phyloP scores from a whole-genome alignment of 2,329 filamentous ascomycete species.

The Aspergillus caelatus region DNA sequence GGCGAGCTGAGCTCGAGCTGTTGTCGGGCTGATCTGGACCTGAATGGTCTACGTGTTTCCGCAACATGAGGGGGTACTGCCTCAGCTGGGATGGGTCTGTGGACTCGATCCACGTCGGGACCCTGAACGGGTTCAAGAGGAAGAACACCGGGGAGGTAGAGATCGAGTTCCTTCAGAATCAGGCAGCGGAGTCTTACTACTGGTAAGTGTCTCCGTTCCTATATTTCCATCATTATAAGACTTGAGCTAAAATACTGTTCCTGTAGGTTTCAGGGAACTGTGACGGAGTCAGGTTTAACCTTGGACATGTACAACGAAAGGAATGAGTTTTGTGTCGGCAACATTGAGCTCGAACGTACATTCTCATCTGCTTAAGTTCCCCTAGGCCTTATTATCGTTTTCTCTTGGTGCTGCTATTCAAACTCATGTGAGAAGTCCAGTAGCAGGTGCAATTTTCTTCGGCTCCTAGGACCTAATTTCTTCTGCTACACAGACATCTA shows the following conservation, averaged over 20 bases:
- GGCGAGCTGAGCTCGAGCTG: too few species aligned
- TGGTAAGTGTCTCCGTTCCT: background rate
- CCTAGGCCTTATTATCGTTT: background rate
- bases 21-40: too few species aligned
- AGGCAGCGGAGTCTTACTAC: background rate
- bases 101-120: background rate
- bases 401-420: background rate
- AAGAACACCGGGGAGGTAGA: too few species aligned
- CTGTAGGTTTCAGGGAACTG: background rate
- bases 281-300: background rate
- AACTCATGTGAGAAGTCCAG: too few species aligned
- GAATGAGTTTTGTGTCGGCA: background rate
- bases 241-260: background rate
- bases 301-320: background rate
- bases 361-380: background rate
- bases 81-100: too few species aligned
- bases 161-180: too few species aligned
- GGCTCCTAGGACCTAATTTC: too few species aligned
- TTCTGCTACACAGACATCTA: too few species aligned
- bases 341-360: background rate
- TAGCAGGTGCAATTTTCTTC: too few species aligned
- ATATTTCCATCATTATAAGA: background rate
- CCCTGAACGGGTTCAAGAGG: background rate
- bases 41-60: too few species aligned
- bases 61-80: too few species aligned